Percentiles rank a stretch among this genome's conserved stretches.
These are phyloP conservation scores for Naganishia vishniacii DNA, from an alignment of 768 basidiomycete genomes.

Conservation along the genomic window DNA sequence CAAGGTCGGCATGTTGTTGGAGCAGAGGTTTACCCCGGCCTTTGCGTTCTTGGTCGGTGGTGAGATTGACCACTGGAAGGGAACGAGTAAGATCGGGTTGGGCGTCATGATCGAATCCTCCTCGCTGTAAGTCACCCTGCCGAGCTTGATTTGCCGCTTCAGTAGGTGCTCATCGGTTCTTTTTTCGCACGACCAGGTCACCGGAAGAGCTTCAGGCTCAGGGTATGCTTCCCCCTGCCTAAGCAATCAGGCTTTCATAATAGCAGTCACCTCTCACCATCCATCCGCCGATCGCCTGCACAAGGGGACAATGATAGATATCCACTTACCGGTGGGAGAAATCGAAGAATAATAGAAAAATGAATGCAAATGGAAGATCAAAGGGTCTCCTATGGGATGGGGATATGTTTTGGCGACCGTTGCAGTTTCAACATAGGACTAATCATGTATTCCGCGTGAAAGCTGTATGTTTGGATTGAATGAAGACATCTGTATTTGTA, in stretches of 20 bases:
- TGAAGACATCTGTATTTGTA: constrained; percentile 13
- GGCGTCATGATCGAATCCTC: constrained; percentile 89
- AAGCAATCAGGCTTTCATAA: background rate
- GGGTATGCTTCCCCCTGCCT: constrained; percentile 20
- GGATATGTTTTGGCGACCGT: background rate
- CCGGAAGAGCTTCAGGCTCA: constrained; percentile 16
- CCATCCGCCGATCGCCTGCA: background rate
- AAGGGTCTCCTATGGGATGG: background rate
- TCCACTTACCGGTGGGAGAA: background rate
- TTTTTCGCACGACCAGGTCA: background rate
- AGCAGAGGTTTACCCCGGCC: constrained; percentile 90
- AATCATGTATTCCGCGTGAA: constrained; percentile 6
- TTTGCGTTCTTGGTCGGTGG: constrained; percentile 92
- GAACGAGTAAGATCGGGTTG: constrained; percentile 86
- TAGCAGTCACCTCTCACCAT: background rate
- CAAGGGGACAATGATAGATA: background rate
- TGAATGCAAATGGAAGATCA: background rate
- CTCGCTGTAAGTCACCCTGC: constrained; percentile 37
- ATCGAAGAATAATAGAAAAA: constrained; percentile 13
- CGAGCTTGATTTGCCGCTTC: background rate
- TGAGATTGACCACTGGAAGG: constrained; percentile 99
- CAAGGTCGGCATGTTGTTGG: constrained; percentile 88
- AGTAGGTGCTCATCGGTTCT: background rate
- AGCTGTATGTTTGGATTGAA: constrained; percentile 10
- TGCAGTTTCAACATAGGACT: constrained; percentile 12